Evolutionary conservation across 2,329 filamentous ascomycete genomes (phyloP).

Genomic region (Coleophoma crateriformis): DNA sequence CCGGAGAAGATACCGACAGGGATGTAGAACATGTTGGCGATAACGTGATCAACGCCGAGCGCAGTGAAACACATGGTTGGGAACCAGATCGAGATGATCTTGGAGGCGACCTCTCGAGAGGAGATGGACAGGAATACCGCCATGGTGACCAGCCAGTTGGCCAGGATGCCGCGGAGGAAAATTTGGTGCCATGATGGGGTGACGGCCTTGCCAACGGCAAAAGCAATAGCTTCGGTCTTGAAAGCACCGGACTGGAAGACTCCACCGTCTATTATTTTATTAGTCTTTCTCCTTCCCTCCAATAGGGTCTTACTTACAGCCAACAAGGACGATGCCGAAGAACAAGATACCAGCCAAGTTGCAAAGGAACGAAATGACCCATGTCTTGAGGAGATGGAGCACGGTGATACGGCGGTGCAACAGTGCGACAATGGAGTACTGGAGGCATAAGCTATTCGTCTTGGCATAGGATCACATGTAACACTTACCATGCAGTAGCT

Average conservation of each 20-base stretch:
- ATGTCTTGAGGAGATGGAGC: conserved; percentile 16
- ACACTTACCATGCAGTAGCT: conserved; percentile 2
- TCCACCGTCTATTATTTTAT: conserved; percentile 30
- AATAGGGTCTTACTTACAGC: conserved; percentile 26
- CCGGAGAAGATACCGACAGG: conserved; percentile 41
- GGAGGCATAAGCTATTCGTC: too few relatives aligned
- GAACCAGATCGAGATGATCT: conserved; percentile 48
- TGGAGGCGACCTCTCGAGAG: conserved; percentile 40
- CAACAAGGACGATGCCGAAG: conserved; percentile 36
- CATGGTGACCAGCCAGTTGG: conserved; percentile 48
- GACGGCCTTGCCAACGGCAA: conserved; percentile 40
- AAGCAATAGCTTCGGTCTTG: conserved; percentile 32
- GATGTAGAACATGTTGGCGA: conserved; percentile 47
- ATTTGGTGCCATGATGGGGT: conserved; percentile 40
- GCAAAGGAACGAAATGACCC: conserved; percentile 18
- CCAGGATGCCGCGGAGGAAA: conserved; percentile 44
- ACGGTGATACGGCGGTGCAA: conserved; percentile 30
- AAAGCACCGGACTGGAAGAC: conserved; percentile 36
- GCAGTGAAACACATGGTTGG: conserved; percentile 46
- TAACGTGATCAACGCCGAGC: conserved; percentile 45
- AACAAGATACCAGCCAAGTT: conserved; percentile 40
- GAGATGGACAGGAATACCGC: conserved; percentile 39
- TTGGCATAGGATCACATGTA: too few relatives aligned
- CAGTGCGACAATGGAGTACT: conserved; percentile 33
- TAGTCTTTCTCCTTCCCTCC: background rate